Evolutionary conservation across 768 basidiomycete genomes (phyloP), one percentile per base, ranked within the genome.

Genomic region (Lactifluus subvellereus): DNA sequence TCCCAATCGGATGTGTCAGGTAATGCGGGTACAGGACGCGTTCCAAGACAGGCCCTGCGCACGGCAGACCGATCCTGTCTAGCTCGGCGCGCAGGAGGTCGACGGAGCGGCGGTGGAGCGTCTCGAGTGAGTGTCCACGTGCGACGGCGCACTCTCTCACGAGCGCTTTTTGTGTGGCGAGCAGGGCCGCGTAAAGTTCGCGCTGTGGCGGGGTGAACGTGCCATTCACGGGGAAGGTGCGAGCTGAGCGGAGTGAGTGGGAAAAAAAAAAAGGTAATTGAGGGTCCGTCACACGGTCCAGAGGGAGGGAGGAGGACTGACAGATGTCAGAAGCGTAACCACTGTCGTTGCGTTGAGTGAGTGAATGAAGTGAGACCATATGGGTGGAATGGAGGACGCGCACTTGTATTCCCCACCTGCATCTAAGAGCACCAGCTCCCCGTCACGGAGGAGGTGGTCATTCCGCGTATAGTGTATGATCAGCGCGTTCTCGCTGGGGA

Each of bases 311-410:
- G 58, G 22, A 54, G 35, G 37, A 55, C 84, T 64, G 65, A 91
- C 91, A 96, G 68, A 98, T 95, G 72, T 98, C 96, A 51, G 92
- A 93, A 7, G 94, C 92, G 70, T 98, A 98, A 42, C 92, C 92
- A 64, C 91, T 92, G 67, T 49, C 40, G 49, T 16, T 16, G 18
- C 16, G 42, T 18, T 20, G 59, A 37, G 40, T 61, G 35, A 32
- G 22, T 70, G 38, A 67, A 55, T 51, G 14, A 61, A 27, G 27
- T 50, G 38, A 30, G 22, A 18, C 1, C 2, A 22, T 11, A 30
- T n/a, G 14, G 14, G 6, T 20, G 6, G n/a, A 8, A 14, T 20
- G 32, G 33, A 33, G 45, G 65, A 63, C 48, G 71, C 83, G 59
- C 57, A 92, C 91, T 92, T 89, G 76, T 84, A 90, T 79, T 96